Conservation (phyloP, 1,284 basidiomycete species). For the Takashimella tepidaria region DNA sequence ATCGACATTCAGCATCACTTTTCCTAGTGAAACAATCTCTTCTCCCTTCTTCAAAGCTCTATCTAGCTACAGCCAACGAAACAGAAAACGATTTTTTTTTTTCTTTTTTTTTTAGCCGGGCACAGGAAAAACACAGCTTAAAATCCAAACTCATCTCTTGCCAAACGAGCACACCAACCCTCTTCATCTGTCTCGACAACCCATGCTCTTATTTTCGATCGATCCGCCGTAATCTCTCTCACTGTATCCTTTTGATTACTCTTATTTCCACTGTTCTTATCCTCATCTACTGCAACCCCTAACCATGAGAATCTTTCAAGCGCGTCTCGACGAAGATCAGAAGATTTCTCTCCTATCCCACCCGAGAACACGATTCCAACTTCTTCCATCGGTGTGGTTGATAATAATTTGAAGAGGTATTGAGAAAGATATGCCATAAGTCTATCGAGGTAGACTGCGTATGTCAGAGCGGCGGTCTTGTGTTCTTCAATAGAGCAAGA, state of each 20-base stretch:
- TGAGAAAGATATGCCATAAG: conserved; percentile 65
- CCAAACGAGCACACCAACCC: conserved; percentile 38
- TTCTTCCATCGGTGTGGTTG: conserved; percentile 38
- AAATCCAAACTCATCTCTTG: conserved; percentile 34
- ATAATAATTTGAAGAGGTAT: conserved; percentile 65
- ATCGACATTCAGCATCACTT: too few species aligned
- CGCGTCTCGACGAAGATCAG: conserved; percentile 58
- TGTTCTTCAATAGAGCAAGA: conserved; percentile 34
- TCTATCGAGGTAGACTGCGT: conserved; percentile 68
- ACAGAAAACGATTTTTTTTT: too few species aligned
- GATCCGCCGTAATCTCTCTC: conserved; percentile 39
- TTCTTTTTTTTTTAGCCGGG: too few species aligned
- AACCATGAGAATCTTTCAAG: conserved; percentile 56
- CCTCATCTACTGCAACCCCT: conserved; percentile 55
- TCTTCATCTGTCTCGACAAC: conserved; percentile 55
- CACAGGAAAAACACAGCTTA: too few species aligned
- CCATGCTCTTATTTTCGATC: conserved; percentile 45
- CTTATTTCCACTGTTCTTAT: conserved; percentile 46
- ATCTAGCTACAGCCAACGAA: too few species aligned
- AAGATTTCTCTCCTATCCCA: conserved; percentile 73
- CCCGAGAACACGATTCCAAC: conserved; percentile 80
- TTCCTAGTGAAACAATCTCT: too few species aligned
- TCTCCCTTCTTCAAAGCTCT: too few species aligned
- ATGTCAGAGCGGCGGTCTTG: conserved; percentile 55
- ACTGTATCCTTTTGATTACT: conserved; percentile 35